Evolutionary conservation across 208 protist genomes (phyloP).

Genomic region (Entamoeba invadens): DNA sequence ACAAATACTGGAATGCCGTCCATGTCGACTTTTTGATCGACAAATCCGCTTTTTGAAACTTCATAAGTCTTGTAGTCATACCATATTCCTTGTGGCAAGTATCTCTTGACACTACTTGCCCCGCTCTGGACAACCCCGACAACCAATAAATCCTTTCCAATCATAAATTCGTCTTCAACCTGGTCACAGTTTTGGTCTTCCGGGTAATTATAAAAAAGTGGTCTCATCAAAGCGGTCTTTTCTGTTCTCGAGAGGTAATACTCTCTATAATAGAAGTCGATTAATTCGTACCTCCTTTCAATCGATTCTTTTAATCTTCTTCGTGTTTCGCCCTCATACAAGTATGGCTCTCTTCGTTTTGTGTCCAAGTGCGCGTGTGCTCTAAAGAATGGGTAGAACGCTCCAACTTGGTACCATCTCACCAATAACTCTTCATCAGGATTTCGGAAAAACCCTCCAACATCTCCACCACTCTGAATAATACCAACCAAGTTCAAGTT

Average conservation of each 20-base stretch:
- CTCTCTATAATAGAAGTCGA: background rate
- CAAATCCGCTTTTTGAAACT: background rate
- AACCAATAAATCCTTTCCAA: background rate
- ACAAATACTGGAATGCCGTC: conserved; percentile 1
- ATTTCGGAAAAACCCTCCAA: conserved; percentile 25
- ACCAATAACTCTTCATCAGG: conserved; percentile 9
- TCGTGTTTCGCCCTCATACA: background rate
- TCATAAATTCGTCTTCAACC: background rate
- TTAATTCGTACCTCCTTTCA: background rate
- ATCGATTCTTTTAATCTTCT: background rate
- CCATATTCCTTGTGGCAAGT: background rate
- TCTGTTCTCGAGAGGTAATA: background rate
- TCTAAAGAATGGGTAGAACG: conserved; percentile 12
- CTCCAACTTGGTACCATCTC: conserved; percentile 8
- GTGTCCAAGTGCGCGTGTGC: conserved; percentile 17
- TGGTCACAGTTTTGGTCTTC: background rate
- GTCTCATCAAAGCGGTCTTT: background rate
- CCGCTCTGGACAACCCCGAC: background rate
- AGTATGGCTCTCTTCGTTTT: conserved; percentile 17
- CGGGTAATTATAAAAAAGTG: background rate
- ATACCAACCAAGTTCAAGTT: conserved; percentile 4
- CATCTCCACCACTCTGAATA: conserved; percentile 14
- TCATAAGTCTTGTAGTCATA: background rate
- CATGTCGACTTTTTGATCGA: background rate
- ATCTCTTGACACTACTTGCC: background rate